A percentile compares a stretch with the other conserved stretches of the same genome.
Evolutionary conservation across 306 rosid species (phyloP).

Genomic region (Dalbergia oliveri): DNA sequence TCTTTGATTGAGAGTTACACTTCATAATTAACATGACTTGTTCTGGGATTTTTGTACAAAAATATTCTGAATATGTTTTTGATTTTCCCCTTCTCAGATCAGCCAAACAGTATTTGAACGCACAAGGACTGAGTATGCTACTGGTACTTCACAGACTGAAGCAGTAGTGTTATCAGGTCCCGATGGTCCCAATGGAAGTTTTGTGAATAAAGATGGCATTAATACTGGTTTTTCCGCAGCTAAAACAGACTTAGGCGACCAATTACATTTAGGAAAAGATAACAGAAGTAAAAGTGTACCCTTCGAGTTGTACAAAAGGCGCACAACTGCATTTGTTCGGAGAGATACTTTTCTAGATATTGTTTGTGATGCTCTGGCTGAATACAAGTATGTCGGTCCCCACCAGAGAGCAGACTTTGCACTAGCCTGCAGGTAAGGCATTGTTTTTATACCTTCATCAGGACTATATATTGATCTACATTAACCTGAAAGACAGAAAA

Average conservation of each 20-base stretch:
- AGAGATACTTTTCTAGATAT: conserved; percentile 75
- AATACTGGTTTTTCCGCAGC: conserved; percentile 4
- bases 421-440: conserved; percentile 85
- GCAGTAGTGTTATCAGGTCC: conserved; percentile 45
- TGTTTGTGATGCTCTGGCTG: conserved; percentile 84
- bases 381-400: conserved; percentile 92
- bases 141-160: conserved; percentile 58
- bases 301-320: conserved; percentile 87
- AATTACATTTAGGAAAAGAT: conserved; percentile 50
- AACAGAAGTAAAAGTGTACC: conserved; percentile 59
- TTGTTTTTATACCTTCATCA: conserved; percentile 35
- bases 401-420: conserved; percentile 85
- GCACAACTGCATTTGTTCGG: conserved; percentile 71
- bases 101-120: conserved; percentile 83
- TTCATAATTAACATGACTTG: conserved; percentile 1
- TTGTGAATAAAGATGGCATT: conserved; percentile 46
- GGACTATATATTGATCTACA: conserved; percentile 21
- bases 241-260: conserved; percentile 50
- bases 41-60: conserved; percentile 19
- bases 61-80: conserved; percentile 36
- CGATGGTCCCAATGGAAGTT: conserved; percentile 42
- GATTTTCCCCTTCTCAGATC: conserved; percentile 67
- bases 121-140: conserved; percentile 57
- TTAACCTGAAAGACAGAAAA: background rate
- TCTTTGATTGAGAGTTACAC: conserved; percentile 2